A percentile compares a stretch with the other conserved stretches of the same genome.
These are phyloP conservation scores for Dioszegia aurantiaca DNA, from an alignment of 768 basidiomycete species.

Conservation along the genomic window DNA sequence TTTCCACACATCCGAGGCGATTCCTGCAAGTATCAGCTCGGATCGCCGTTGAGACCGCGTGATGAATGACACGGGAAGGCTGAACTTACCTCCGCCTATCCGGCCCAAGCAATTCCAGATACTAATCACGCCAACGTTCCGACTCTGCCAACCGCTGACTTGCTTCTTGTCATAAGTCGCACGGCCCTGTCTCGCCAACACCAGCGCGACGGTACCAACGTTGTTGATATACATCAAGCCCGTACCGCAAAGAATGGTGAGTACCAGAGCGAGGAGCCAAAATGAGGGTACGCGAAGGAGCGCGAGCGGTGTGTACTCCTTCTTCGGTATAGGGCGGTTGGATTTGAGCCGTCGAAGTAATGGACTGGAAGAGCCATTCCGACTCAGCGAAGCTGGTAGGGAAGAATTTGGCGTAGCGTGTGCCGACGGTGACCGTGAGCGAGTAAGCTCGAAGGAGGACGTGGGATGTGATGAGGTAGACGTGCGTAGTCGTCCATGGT, in stretches of 20 bases:
- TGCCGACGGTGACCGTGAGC: conserved; percentile 24
- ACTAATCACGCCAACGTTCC: conserved; percentile 79
- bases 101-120: conserved; percentile 77
- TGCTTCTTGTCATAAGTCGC: conserved; percentile 63
- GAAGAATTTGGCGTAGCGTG: neutral
- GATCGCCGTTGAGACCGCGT: too few relatives aligned
- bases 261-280: conserved; percentile 62
- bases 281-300: conserved; percentile 63
- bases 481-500: neutral
- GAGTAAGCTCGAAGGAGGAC: conserved; percentile 34
- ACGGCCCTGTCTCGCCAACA: conserved; percentile 58
- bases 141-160: conserved; percentile 72
- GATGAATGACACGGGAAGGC: neutral
- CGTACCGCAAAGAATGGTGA: conserved; percentile 65
- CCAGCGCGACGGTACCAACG: conserved; percentile 74
- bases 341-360: conserved; percentile 13
- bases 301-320: conserved; percentile 35
- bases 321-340: neutral
- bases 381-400: conserved; percentile 6
- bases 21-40: conserved; percentile 21
- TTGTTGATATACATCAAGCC: conserved; percentile 86
- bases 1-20: conserved; percentile 48
- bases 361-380: conserved; percentile 12
- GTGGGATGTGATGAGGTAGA: neutral
- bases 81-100: conserved; percentile 63